phyloP scores from a whole-genome alignment of 2,329 filamentous ascomycete genomes.

The Paraconiothyrium brasiliense region DNA sequence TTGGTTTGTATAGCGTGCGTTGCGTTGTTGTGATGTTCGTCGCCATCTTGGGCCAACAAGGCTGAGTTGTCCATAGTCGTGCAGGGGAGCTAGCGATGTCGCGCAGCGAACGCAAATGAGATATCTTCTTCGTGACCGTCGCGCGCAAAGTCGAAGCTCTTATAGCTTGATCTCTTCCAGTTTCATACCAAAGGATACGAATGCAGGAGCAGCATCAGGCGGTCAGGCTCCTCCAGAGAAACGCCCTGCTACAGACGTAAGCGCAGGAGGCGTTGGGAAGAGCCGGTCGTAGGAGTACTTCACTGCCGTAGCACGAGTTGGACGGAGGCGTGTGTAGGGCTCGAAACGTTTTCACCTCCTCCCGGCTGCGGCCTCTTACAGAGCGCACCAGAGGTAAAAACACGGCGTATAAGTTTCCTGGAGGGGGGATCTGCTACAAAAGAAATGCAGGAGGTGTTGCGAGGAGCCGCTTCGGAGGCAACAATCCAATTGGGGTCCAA shows the following conservation, averaged over 20 bases:
- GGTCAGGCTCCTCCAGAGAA: neutral
- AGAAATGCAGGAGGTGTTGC: conserved; percentile 12
- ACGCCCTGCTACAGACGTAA: neutral
- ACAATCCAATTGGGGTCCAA: conserved; percentile 11
- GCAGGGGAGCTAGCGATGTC: neutral
- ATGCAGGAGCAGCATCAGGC: neutral
- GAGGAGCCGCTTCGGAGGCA: neutral
- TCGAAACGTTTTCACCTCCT: neutral
- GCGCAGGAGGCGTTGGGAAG: conserved; percentile 8
- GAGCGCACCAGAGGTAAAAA: neutral
- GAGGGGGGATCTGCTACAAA: neutral
- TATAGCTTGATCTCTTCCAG: neutral
- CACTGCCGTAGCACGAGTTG: neutral
- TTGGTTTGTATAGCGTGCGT: neutral
- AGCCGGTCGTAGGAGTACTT: neutral
- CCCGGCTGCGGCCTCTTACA: neutral
- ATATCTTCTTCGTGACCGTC: neutral
- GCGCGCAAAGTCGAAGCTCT: neutral
- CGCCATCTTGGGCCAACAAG: neutral
- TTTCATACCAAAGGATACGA: conserved; percentile 3
- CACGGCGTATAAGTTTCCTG: neutral
- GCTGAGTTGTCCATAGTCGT: conserved; percentile 7
- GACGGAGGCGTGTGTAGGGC: neutral
- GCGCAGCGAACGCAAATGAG: neutral
- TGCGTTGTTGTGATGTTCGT: neutral